Conservation (phyloP, 1,139 yeast species). For the Lodderomyces elongisporus region DNA sequence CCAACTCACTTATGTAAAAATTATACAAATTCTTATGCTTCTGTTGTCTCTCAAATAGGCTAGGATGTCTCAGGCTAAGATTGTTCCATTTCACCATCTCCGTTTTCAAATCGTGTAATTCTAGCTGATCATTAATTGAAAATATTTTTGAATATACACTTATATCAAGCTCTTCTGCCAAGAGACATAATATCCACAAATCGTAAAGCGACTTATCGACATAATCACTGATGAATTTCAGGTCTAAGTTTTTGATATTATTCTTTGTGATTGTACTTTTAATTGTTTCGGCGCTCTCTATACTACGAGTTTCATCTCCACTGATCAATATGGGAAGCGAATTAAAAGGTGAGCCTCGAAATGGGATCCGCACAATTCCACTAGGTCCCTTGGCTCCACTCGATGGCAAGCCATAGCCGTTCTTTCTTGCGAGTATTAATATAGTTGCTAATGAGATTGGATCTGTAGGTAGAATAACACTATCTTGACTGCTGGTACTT, state of each 20-base stretch:
- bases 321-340: constrained; percentile 44
- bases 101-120: constrained; percentile 11
- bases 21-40: constrained; percentile 4
- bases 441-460: constrained; percentile 38
- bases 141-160: constrained; percentile 15
- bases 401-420: constrained; percentile 27
- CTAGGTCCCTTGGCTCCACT: neutral
- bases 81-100: constrained; percentile 24
- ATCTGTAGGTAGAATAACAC: constrained; percentile 32
- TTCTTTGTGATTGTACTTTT: constrained; percentile 6
- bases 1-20: constrained; percentile 15
- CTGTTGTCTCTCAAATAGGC: constrained; percentile 14
- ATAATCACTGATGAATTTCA: constrained; percentile 23
- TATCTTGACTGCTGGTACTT: no score
- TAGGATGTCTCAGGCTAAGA: constrained; percentile 22
- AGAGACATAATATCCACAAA: constrained; percentile 32
- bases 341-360: constrained; percentile 34
- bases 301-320: constrained; percentile 19
- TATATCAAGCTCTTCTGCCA: constrained; percentile 16
- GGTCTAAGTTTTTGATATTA: constrained; percentile 5
- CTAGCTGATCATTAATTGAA: constrained; percentile 15
- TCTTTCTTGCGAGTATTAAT: constrained; percentile 31
- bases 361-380: constrained; percentile 3
- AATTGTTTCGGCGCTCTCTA: constrained; percentile 18
- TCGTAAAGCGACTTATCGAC: constrained; percentile 39